Conservation (phyloP, 2,329 filamentous ascomycete genomes). For the Akanthomyces uredinophilus region DNA sequence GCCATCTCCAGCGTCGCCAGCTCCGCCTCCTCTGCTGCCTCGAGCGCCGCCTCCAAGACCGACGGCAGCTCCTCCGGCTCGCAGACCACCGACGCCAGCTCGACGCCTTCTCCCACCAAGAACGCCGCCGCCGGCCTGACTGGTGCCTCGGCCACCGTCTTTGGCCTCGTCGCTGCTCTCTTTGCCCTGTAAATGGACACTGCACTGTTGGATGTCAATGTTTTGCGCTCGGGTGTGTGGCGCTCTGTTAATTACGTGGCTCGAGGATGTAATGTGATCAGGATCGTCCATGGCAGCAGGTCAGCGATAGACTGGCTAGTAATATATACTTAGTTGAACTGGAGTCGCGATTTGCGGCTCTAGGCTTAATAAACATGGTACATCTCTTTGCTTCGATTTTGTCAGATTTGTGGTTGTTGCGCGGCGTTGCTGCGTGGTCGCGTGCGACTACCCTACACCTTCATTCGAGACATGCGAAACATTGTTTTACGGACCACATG, state of each 20-base stretch:
- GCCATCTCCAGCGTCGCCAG: slow-evolving; percentile 16
- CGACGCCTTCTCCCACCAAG: neutral
- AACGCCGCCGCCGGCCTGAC: slow-evolving; percentile 10
- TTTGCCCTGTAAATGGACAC: slow-evolving; percentile 14
- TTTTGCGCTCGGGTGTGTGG: neutral
- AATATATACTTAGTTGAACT: neutral
- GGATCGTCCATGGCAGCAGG: neutral
- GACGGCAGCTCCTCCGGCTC: neutral
- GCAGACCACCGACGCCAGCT: neutral
- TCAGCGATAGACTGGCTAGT: neutral
- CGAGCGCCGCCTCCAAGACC: neutral
- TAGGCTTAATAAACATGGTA: neutral
- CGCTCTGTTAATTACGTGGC: neutral
- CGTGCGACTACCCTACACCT: no score
- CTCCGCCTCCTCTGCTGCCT: neutral
- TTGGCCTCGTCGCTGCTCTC: slow-evolving; percentile 10
- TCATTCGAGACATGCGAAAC: no score
- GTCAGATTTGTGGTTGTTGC: no score
- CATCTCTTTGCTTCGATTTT: neutral
- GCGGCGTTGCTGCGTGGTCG: no score
- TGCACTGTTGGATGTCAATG: neutral
- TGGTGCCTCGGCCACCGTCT: neutral
- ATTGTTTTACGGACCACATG: no score
- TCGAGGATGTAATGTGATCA: slow-evolving; percentile 10
- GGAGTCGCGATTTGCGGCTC: neutral